Base-by-base conservation (phyloP, 2,329 filamentous ascomycete genomes). In the Aspergillus spinulosporus region DNA sequence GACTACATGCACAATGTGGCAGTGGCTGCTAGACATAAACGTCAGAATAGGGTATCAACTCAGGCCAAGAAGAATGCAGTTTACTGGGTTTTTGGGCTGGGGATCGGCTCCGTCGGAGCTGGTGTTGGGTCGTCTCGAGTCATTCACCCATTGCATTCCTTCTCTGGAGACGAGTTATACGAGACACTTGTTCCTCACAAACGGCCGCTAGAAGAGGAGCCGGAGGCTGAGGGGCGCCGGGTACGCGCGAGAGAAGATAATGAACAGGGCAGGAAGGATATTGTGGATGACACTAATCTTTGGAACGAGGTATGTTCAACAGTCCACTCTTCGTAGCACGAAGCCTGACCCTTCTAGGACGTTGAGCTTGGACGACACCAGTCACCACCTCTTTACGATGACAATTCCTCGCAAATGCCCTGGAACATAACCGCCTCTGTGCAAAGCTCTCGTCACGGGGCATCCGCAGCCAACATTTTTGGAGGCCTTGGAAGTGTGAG, bases 311-410 rank as follows among this genome's bases (percentile, higher is more conserved):
- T 72, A 59, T 39, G 59, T 56, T 34, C 31, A 28, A 8, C 9
- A n/a, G 4, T 26, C 29, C 9, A 14, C 9, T 42, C 15, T 9
- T 45, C 36, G 2, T 21, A 11, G 9, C 12, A 15, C 11, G 12
- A 56, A 60, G 12, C 9, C 34, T n/a, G 15, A 47, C 9, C 0
- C 3, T 4, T 44, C 8, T 59, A 78, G 60, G 82, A 82, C 6
- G 71, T 88, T 15, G 91, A 95, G 70, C 72, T 90, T 26, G 89
- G 87, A 15, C 84, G 90, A 72, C 84, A 89, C 42, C 88, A 83
- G 1, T 82, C 79, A 0, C 80, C 83, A 0, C 82, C 84, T 6
- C 80, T 94, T 52, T 83, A 84, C 3, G 88, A 95, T 57, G 83
- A 87, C 52, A 82, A 83, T 29, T 83, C 84, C 26, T 84, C 82